Evolutionary conservation across 805 yeast species (phyloP).

Genomic region (Metschnikowia santaceciliae): DNA sequence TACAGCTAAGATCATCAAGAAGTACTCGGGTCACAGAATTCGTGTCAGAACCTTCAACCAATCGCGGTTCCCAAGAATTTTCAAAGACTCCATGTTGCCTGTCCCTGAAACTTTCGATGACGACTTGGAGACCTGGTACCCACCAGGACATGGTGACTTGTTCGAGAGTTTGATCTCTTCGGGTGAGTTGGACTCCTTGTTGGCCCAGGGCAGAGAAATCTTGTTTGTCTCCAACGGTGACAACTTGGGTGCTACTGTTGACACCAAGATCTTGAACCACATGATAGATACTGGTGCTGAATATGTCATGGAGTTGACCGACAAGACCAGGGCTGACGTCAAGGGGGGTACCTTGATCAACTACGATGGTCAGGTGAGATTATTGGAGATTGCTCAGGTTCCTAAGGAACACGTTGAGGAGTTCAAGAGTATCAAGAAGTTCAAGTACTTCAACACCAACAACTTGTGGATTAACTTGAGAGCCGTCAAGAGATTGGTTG

Average conservation of each 20-base stretch:
- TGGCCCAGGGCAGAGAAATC: slow-evolving; percentile 91
- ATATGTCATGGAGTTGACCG: slow-evolving; percentile 97
- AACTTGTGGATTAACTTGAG: slow-evolving; percentile 95
- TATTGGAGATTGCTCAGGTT: slow-evolving; percentile 96
- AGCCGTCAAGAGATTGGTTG: slow-evolving; percentile 91
- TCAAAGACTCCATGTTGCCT: slow-evolving; percentile 92
- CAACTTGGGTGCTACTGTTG: slow-evolving; percentile 97
- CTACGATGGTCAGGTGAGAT: slow-evolving; percentile 90
- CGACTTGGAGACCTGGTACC: slow-evolving; percentile 87
- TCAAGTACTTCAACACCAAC: slow-evolving; percentile 97
- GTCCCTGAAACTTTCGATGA: slow-evolving; percentile 79
- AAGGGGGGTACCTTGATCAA: slow-evolving; percentile 98
- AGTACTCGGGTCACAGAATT: slow-evolving; percentile 94
- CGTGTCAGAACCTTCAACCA: slow-evolving; percentile 95
- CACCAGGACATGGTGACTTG: slow-evolving; percentile 99
- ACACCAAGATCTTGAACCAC: slow-evolving; percentile 82
- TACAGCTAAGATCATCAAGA: slow-evolving; percentile 91
- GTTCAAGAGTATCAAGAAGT: slow-evolving; percentile 95
- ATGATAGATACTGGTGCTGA: slow-evolving; percentile 90
- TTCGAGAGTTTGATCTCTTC: slow-evolving; percentile 85
- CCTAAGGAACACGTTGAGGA: slow-evolving; percentile 98
- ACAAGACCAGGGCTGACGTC: slow-evolving; percentile 98
- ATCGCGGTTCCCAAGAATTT: slow-evolving; percentile 95
- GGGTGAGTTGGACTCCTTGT: slow-evolving; percentile 85
- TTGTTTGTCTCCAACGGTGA: slow-evolving; percentile 97